These are phyloP conservation scores for Plasmodium relictum DNA, from an alignment of 169 alveolate species.

Conservation along the genomic window DNA sequence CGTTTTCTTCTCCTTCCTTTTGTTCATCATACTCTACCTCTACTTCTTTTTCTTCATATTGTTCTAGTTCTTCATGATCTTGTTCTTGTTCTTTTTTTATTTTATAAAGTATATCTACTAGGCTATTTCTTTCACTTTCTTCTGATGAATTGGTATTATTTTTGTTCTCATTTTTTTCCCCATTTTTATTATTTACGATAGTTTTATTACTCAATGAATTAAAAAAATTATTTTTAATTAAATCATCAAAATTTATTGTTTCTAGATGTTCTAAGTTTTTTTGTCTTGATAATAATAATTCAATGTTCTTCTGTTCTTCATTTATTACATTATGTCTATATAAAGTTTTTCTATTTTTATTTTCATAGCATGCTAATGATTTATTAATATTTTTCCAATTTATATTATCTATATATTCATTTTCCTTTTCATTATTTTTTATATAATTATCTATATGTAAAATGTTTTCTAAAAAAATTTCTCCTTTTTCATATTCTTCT, in stretches of 20 bases:
- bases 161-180: not conserved
- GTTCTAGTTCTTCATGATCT: not conserved
- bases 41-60: not conserved
- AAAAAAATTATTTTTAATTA: slow-evolving; percentile 39
- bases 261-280: slow-evolving; percentile 32
- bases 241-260: slow-evolving; percentile 19
- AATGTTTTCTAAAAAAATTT: not conserved
- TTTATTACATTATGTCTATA: slow-evolving; percentile 55
- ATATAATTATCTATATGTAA: not conserved
- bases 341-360: slow-evolving; percentile 22
- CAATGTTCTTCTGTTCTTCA: slow-evolving; percentile 55
- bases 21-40: not conserved
- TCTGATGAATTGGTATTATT: not conserved
- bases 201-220: not conserved
- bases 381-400: not conserved
- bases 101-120: slow-evolving; percentile 4
- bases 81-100: slow-evolving; percentile 23
- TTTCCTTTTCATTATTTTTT: not conserved
- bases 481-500: not conserved
- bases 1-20: not conserved
- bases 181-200: not conserved
- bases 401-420: not conserved
- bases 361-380: slow-evolving; percentile 3
- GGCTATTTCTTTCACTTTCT: slow-evolving; percentile 7
- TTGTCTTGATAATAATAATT: slow-evolving; percentile 15